Evolutionary conservation across 305 asterid genomes (phyloP), one percentile per base, ranked within the genome.

Genomic region (Salvia sclarea): DNA sequence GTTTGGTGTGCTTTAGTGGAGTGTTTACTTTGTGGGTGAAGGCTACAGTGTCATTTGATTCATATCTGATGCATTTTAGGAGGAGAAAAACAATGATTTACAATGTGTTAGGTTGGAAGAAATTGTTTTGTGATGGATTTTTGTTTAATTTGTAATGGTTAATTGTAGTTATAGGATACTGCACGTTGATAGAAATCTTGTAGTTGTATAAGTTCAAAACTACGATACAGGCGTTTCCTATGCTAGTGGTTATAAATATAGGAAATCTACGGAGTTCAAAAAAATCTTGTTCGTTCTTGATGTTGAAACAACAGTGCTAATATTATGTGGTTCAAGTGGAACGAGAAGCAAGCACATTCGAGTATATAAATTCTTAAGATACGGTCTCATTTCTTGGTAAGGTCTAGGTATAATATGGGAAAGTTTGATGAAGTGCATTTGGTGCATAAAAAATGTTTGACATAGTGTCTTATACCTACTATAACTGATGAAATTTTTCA

Each of bases 161-260:
- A 18, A 17, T 43, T 70, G 63, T 49, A 24, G 25, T 38, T 16
- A 17, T 24, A 8, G 13, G 53, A 69, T 62, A 21, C 11, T 50
- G 3, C 63, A 52, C 33, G 59, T 53, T 53, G 5, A 18, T 18
- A 40, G n/a, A 69, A 25, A 53, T 53, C 21, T 52, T 52, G 24
- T 60, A 2, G 35, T 49, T 50, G 31, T 14, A 24, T 25, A 52
- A 61, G 56, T 28, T 61, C 12, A 71, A 62, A 7, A 37, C 61
- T 17, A 70, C 4, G 33, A 1, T 4, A 3, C 33, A 28, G 33
- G 30, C 2, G 30, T 25, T 25, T 1, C 2, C 4, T 25, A 25
- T 25, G 30, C 30, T 1, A 25, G 30, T 3, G 5, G 33, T 28
- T 28, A 28, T 28, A 3, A 28, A 28, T 1, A 28, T 28, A 28